A percentile compares a stretch with the other conserved stretches of the same genome.
Conservation (phyloP, 306 rosid genomes). For the Sicyos baderoa region DNA sequence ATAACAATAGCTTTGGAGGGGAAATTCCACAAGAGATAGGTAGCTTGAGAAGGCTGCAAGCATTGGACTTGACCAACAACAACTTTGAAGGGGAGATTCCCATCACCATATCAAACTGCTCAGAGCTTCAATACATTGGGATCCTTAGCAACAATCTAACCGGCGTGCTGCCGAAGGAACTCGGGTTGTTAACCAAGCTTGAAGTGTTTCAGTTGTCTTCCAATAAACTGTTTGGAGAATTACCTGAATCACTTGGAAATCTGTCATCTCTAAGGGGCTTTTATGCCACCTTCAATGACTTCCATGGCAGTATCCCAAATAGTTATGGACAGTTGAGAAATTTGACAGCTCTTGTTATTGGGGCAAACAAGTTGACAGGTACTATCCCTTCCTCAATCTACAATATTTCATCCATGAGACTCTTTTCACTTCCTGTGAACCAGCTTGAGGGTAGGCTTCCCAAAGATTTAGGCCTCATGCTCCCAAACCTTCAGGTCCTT, state of each 20-base stretch:
- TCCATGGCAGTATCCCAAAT: too few species aligned
- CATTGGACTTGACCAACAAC: not conserved
- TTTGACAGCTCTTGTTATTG: not conserved
- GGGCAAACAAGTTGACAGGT: slow-evolving; percentile 19
- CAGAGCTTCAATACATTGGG: not conserved
- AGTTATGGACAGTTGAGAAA: too few species aligned
- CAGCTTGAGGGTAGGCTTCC: slow-evolving; percentile 29
- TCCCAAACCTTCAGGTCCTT: slow-evolving; percentile 22
- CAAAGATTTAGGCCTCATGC: slow-evolving; percentile 7
- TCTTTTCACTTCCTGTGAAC: not conserved
- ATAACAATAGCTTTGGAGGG: slow-evolving; percentile 18
- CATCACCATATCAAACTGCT: slow-evolving; percentile 11
- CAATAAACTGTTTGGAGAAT: slow-evolving; percentile 21
- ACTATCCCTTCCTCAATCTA: slow-evolving; percentile 22
- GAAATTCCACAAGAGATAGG: slow-evolving; percentile 24
- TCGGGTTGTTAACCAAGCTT: slow-evolving; percentile 17
- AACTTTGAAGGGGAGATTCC: slow-evolving; percentile 25
- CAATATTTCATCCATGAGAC: slow-evolving; percentile 20
- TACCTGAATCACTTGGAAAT: slow-evolving; percentile 24
- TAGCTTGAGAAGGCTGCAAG: slow-evolving; percentile 10
- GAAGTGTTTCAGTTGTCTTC: not conserved
- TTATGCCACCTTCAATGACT: not conserved
- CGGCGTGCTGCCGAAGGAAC: slow-evolving; percentile 7
- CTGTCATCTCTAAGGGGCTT: slow-evolving; percentile 8
- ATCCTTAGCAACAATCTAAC: not conserved